Evolutionary conservation across 2,329 filamentous ascomycete species (phyloP).

Genomic region (Ceratocystis ficicola): DNA sequence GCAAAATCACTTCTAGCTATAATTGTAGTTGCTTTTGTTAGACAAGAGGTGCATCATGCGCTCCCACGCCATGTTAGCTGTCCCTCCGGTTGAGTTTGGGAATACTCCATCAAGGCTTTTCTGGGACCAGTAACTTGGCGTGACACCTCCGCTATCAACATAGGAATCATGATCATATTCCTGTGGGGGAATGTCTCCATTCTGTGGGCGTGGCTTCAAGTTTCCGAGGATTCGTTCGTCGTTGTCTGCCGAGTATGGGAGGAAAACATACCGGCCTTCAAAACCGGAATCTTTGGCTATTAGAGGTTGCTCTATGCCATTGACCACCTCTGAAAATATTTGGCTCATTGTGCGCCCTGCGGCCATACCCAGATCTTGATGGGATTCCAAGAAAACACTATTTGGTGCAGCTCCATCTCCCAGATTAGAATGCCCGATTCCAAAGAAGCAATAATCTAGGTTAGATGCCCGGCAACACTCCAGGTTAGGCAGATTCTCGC

Average conservation of each 20-base stretch:
- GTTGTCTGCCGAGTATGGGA: not conserved
- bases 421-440: not conserved
- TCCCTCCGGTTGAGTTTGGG: not conserved
- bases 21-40: no score
- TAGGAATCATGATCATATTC: not conserved
- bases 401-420: not conserved
- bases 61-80: not conserved
- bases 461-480: conserved; percentile 35
- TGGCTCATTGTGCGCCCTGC: not conserved
- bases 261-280: not conserved
- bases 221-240: not conserved
- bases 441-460: conserved; percentile 33
- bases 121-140: not conserved
- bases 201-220: not conserved
- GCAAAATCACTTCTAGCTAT: not conserved
- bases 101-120: not conserved
- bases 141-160: not conserved
- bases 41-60: not conserved
- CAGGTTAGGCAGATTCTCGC: conserved; percentile 30
- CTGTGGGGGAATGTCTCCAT: no score
- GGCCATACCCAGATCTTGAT: not conserved
- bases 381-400: not conserved
- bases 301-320: conserved; percentile 15
- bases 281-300: not conserved
- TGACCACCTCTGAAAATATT: conserved; percentile 19